Base-by-base conservation (phyloP, 73 alveolate species). In the Strombidium stylifer region DNA sequence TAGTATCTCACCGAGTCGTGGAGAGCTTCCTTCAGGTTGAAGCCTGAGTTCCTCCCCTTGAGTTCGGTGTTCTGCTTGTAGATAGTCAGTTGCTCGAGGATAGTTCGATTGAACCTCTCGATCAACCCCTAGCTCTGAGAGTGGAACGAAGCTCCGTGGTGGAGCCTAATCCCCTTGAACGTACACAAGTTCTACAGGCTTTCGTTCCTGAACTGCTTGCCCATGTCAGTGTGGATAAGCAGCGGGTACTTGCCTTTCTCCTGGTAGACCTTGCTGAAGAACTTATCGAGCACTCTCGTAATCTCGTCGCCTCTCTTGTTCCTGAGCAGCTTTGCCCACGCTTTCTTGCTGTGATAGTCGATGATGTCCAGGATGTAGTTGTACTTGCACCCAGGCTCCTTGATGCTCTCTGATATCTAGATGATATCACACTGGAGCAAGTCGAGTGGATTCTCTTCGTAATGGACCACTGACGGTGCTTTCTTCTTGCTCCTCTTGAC, bases 171-270 rank as follows among this genome's bases (percentile, higher is more conserved):
- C 25, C 53, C 50, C 48, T 50, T 64, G 10, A 10, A n/a, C 12
- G 45, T 41, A 47, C 65, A 64, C 14, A 24, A 64, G 2, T 20
- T 39, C 39, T 27, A 24, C 49, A 64, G 15, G 50, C 31, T 28
- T 14, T 35, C 20, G 31, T 64, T 64, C 31, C 31, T 64, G 48
- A 64, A 64, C 24, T 64, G 53, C 7, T 52, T 64, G 15, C 79
- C 67, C 15, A 47, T 64, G 24, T 64, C 79, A 8, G 79, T 64
- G 28, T 64, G 79, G n/a, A 46, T 65, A 6, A 57, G 3, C 18
- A 20, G 48, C 11, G 72, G 72, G 48, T 11, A 57, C 21, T 21
- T 32, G 19, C 58, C 54, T 20, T 14, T 3, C 12, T n/a, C 16
- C 7, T 36, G 45, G 15, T 57, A 18, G 26, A 57, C 8, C 20